These are phyloP conservation scores for Suhomyces yuchorum DNA, from an alignment of 1,139 yeast species.

Conservation along the genomic window DNA sequence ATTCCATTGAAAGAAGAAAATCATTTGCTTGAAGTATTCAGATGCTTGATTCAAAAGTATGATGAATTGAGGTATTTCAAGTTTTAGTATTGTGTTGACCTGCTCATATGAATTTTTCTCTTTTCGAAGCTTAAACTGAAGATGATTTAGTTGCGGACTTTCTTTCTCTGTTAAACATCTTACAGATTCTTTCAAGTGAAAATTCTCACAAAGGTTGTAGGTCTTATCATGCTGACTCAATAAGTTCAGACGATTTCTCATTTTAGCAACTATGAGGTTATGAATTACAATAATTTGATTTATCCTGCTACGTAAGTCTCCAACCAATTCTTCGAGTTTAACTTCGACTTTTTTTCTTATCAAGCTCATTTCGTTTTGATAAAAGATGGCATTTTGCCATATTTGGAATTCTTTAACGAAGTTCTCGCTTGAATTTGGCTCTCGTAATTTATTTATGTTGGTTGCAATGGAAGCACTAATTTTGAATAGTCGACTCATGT, in stretches of 20 bases:
- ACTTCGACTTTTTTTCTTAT: slow-evolving; percentile 19
- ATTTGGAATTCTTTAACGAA: slow-evolving; percentile 11
- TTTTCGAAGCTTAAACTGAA: slow-evolving; percentile 36
- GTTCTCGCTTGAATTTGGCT: slow-evolving; percentile 3
- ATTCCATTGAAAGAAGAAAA: slow-evolving; percentile 34
- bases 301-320: slow-evolving; percentile 17
- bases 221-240: slow-evolving; percentile 40
- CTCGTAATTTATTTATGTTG: slow-evolving; percentile 12
- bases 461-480: slow-evolving; percentile 23
- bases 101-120: slow-evolving; percentile 30
- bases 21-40: slow-evolving; percentile 29
- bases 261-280: slow-evolving; percentile 26
- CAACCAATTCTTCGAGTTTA: slow-evolving; percentile 13
- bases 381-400: slow-evolving; percentile 26
- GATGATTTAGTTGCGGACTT: slow-evolving; percentile 29
- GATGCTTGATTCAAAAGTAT: slow-evolving; percentile 28
- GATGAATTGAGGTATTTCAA: slow-evolving; percentile 43
- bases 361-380: slow-evolving; percentile 17
- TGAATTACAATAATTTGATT: slow-evolving; percentile 24
- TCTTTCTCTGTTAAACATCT: slow-evolving; percentile 32
- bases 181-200: slow-evolving; percentile 27
- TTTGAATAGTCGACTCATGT: slow-evolving; percentile 18
- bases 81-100: slow-evolving; percentile 35
- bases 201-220: slow-evolving; percentile 27
- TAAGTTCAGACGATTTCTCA: slow-evolving; percentile 33